phyloP scores from a whole-genome alignment of 352 stramenopile species.

The Pythium rishiriense region DNA sequence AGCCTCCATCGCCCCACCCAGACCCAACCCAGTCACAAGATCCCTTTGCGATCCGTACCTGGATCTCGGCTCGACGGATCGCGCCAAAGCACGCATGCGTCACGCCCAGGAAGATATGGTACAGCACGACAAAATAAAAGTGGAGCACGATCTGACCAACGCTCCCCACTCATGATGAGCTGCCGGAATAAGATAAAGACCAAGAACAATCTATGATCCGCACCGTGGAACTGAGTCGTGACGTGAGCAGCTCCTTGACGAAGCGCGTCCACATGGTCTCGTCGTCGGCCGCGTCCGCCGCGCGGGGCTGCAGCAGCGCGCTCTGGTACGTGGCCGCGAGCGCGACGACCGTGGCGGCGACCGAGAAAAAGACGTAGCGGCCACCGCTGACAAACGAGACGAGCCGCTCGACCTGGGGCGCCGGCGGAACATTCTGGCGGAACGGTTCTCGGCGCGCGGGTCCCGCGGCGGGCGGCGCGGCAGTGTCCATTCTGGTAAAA shows the following conservation, averaged over 20 bases:
- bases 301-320: conserved; percentile 26
- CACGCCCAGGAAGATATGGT: conserved; percentile 59
- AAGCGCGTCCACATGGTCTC: conserved; percentile 27
- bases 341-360: conserved; percentile 55
- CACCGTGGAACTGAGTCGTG: conserved; percentile 59
- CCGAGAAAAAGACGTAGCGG: conserved; percentile 68
- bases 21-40: background rate
- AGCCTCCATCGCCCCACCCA: no score
- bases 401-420: conserved; percentile 34
- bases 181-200: background rate
- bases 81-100: conserved; percentile 45
- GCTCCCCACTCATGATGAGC: no score
- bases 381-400: conserved; percentile 45
- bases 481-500: conserved; percentile 9
- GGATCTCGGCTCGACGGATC: conserved; percentile 55
- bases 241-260: conserved; percentile 45
- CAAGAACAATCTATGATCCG: background rate
- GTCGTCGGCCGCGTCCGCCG: background rate
- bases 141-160: conserved; percentile 65
- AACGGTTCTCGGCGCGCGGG: background rate
- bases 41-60: conserved; percentile 33
- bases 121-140: conserved; percentile 69
- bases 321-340: conserved; percentile 47
- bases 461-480: background rate
- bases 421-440: background rate